Base-by-base conservation (phyloP, 305 asterid genomes). In the Nicotiana rustica region DNA sequence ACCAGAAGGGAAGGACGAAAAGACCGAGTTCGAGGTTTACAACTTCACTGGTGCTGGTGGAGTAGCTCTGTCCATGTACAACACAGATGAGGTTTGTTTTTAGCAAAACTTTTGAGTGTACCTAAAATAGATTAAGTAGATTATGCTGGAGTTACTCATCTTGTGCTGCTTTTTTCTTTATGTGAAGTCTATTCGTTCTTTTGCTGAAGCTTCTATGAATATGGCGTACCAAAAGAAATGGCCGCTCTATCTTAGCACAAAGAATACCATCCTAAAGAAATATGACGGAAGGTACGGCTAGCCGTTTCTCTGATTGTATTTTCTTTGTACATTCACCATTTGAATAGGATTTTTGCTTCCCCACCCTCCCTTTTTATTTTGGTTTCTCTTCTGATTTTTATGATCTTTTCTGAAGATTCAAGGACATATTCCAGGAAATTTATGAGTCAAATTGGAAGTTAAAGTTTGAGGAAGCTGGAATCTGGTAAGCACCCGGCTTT, bases 231-330 rank as follows among this genome's bases (percentile, higher is more conserved):
- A 84, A 93, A 95, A 94, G 87, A 95, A 93, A 89, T 94, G 99
- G 99, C 98, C 98, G 13, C 88, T 95, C 77, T 95, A 94, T 89
- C 98, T 95, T 86, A 95, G 98, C 91, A 94, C 99, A 59, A 95
- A 95, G 87, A 94, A 95, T 81, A 95, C 99, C 35, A 94, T 95
- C 83, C 97, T 95, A 78, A 94, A 96, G 89, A 96, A 93, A 86
- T 96, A 94, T 86, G 99, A 96, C 78, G 98, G 98, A 85, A 93
- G 97, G 98, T 96, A 86, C 0, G 10, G 47, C 15, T 8, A 52
- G 47, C 29, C 80, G 6, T 29, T 52, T 41, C 15, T 75, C 25
- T 75, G 6, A 25, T 44, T 65, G 60, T 64, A 44, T 56, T 57
- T 56, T 56, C 35, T 29, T 64, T 79, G 61, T 64, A 67, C 41